These are phyloP conservation scores for Aspergillus asperescens DNA, from an alignment of 495 filamentous ascomycete genomes.

Conservation along the genomic window DNA sequence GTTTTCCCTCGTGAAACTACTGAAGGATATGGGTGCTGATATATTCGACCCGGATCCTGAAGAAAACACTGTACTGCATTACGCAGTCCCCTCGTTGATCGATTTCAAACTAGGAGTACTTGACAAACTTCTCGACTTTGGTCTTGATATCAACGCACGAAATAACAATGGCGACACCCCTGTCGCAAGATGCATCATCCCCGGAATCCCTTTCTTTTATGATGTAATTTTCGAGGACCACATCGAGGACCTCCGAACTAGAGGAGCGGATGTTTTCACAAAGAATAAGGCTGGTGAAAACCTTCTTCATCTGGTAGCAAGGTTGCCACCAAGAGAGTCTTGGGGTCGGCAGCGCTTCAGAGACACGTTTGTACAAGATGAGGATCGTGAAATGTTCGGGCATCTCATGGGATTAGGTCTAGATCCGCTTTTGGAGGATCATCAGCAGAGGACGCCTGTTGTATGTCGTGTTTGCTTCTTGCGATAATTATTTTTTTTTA, in stretches of 20 bases:
- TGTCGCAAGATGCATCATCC: neutral
- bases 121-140: neutral
- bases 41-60: neutral
- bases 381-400: neutral
- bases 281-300: neutral
- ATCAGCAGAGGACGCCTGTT: neutral
- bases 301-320: neutral
- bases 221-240: too few relatives aligned
- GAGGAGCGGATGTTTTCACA: neutral
- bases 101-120: neutral
- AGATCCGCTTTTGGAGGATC: conserved; percentile 7
- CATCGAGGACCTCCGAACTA: neutral
- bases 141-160: conserved; percentile 4
- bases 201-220: neutral
- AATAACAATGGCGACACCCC: conserved; percentile 5
- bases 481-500: neutral
- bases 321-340: neutral
- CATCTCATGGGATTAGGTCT: conserved; percentile 1
- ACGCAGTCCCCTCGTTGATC: neutral
- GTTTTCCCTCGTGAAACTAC: neutral
- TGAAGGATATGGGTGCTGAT: neutral
- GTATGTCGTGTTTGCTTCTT: neutral
- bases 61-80: conserved; percentile 4
- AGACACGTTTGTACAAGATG: too few relatives aligned
- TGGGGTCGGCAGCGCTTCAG: neutral